phyloP scores from a whole-genome alignment of 2,329 filamentous ascomycete genomes.

The Aspergillus sp. region DNA sequence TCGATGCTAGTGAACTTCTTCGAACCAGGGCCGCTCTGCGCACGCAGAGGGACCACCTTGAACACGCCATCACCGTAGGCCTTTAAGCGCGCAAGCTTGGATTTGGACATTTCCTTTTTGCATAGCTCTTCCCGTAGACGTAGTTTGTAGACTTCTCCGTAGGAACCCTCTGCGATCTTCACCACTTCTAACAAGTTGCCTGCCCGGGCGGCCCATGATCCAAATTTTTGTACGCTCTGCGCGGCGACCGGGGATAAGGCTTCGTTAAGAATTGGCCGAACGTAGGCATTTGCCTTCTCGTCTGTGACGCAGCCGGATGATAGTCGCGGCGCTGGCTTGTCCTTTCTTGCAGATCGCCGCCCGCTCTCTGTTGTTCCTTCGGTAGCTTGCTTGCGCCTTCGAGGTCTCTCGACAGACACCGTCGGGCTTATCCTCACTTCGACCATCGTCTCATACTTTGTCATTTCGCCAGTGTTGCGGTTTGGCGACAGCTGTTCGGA shows the following conservation, averaged over 20 bases:
- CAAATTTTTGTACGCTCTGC: slow-evolving; percentile 41
- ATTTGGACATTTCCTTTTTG: slow-evolving; percentile 38
- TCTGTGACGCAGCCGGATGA: slow-evolving; percentile 39
- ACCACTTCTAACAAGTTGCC: slow-evolving; percentile 48
- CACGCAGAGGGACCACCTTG: slow-evolving; percentile 52
- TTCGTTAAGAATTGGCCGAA: slow-evolving; percentile 39
- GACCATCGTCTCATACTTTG: slow-evolving; percentile 27
- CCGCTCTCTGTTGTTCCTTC: slow-evolving; percentile 6
- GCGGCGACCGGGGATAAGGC: slow-evolving; percentile 38
- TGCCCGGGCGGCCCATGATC: slow-evolving; percentile 41
- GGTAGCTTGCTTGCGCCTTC: not conserved
- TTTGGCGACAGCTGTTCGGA: slow-evolving; percentile 5
- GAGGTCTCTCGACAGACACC: not conserved
- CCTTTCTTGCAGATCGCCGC: slow-evolving; percentile 19
- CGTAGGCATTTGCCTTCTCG: slow-evolving; percentile 37
- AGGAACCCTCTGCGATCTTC: slow-evolving; percentile 68
- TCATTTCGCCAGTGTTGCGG: slow-evolving; percentile 2
- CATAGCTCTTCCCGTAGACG: slow-evolving; percentile 41
- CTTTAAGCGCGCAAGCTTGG: slow-evolving; percentile 39
- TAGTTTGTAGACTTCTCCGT: slow-evolving; percentile 66
- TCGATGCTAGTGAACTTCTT: slow-evolving; percentile 49
- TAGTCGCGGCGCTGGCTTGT: slow-evolving; percentile 23
- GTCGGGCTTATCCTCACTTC: slow-evolving; percentile 30
- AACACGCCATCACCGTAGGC: slow-evolving; percentile 48
- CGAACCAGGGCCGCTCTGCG: slow-evolving; percentile 42